Percentiles rank a stretch among this genome's conserved stretches.
phyloP scores from a whole-genome alignment of 2,329 filamentous ascomycete genomes.

The Boeremia exigua region DNA sequence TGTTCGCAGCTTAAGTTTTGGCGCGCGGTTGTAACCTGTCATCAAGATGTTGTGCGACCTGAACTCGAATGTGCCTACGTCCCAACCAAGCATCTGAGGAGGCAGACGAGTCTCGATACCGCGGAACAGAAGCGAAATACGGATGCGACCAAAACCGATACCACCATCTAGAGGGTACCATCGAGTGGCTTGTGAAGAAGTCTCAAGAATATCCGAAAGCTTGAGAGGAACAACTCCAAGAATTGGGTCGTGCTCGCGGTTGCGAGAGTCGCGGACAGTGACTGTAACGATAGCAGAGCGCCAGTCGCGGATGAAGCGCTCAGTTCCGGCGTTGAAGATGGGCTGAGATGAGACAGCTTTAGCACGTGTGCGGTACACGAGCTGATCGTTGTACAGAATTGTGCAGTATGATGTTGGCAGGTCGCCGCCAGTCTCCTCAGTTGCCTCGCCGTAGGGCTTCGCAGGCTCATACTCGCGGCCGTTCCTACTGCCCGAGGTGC shows the following conservation, averaged over 20 bases:
- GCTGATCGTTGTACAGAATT: constrained; percentile 84
- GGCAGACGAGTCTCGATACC: constrained; percentile 86
- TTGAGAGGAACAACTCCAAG: constrained; percentile 90
- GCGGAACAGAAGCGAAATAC: constrained; percentile 88
- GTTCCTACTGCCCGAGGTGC: constrained; percentile 79
- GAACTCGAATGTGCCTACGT: constrained; percentile 94
- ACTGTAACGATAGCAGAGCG: constrained; percentile 84
- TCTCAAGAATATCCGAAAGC: constrained; percentile 85
- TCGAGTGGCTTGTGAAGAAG: constrained; percentile 81
- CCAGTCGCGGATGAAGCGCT: constrained; percentile 94
- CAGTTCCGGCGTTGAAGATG: constrained; percentile 96
- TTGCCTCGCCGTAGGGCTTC: constrained; percentile 81
- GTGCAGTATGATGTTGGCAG: constrained; percentile 94
- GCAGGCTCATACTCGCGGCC: constrained; percentile 90
- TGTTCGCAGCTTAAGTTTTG: constrained; percentile 79
- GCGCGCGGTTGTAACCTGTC: constrained; percentile 64
- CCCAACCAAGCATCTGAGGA: constrained; percentile 87
- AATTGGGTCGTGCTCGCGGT: constrained; percentile 92
- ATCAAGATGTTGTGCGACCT: constrained; percentile 72
- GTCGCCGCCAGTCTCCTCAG: constrained; percentile 79
- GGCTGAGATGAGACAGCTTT: constrained; percentile 95
- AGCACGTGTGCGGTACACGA: constrained; percentile 90
- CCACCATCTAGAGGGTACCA: constrained; percentile 98
- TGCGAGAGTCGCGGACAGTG: constrained; percentile 84
- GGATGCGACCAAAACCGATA: constrained; percentile 84